A percentile compares a stretch with the other conserved stretches of the same genome.
These are phyloP conservation scores for Ophiorrhiza pumila DNA, from an alignment of 257 asterid genomes.

Conservation along the genomic window DNA sequence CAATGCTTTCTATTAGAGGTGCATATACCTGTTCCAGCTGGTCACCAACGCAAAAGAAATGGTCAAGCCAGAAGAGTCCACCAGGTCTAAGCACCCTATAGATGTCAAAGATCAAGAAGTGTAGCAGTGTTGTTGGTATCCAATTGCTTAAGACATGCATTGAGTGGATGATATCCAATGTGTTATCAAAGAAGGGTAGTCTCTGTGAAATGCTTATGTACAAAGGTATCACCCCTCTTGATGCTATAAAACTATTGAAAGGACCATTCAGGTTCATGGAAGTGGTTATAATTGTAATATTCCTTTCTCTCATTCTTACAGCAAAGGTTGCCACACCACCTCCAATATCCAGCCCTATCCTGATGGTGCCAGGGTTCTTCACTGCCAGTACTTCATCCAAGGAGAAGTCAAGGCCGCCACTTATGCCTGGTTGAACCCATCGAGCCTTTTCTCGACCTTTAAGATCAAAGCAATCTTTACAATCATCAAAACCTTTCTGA, in stretches of 20 bases:
- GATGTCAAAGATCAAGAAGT: constrained; percentile 59
- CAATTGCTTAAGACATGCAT: constrained; percentile 74
- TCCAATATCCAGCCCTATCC: constrained; percentile 75
- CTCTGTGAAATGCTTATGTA: constrained; percentile 68
- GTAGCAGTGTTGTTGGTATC: constrained; percentile 56
- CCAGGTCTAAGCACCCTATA: constrained; percentile 74
- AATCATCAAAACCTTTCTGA: constrained; percentile 55
- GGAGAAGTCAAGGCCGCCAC: constrained; percentile 43
- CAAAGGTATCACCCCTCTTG: constrained; percentile 66
- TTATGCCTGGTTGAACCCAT: constrained; percentile 27
- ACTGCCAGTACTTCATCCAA: constrained; percentile 57
- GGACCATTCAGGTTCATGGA: constrained; percentile 72
- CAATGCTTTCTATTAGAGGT: constrained; percentile 63
- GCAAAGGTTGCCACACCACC: constrained; percentile 81
- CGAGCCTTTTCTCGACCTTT: constrained; percentile 50
- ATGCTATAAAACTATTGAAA: constrained; percentile 59
- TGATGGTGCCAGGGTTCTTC: constrained; percentile 43
- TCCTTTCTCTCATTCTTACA: constrained; percentile 61
- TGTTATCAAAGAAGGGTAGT: constrained; percentile 70
- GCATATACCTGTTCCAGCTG: constrained; percentile 46
- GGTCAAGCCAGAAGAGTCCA: constrained; percentile 69
- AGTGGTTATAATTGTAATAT: constrained; percentile 54
- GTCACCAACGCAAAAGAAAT: constrained; percentile 56
- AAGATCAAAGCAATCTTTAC: constrained; percentile 66
- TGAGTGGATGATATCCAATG: constrained; percentile 60